A percentile compares a stretch with the other conserved stretches of the same genome.
Evolutionary conservation across 1,139 yeast genomes (phyloP).

Genomic region (Saccharomyces hybrid): DNA sequence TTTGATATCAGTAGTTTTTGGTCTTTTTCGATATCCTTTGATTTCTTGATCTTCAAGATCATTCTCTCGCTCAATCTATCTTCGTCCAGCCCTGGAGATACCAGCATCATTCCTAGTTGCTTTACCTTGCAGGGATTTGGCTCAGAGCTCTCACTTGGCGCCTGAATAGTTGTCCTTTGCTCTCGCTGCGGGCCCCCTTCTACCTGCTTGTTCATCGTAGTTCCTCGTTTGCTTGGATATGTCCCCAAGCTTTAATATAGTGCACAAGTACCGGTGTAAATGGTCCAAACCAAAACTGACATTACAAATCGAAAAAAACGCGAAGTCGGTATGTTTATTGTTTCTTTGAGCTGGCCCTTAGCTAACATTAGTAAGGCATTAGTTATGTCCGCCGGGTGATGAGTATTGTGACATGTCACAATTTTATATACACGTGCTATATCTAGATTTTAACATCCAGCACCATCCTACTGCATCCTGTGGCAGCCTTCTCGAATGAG

Average conservation of each 20-base stretch:
- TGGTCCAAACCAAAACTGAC: neutral
- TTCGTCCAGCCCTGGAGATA: constrained; percentile 36
- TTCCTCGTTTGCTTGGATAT: neutral
- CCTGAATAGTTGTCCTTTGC: neutral
- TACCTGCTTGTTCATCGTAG: neutral
- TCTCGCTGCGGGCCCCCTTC: neutral
- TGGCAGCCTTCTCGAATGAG: neutral
- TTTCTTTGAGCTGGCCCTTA: neutral
- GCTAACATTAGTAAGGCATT: neutral
- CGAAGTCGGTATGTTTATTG: neutral
- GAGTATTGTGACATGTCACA: neutral
- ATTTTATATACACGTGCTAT: neutral
- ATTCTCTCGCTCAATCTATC: constrained; percentile 29
- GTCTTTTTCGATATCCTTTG: constrained; percentile 31
- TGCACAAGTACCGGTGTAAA: neutral
- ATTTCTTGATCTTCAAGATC: constrained; percentile 30
- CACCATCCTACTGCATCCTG: neutral
- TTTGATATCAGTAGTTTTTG: constrained; percentile 25
- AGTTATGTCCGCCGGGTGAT: neutral
- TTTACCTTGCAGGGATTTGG: neutral
- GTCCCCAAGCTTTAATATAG: neutral
- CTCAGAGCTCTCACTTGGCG: too few relatives aligned
- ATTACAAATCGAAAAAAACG: neutral
- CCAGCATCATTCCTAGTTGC: constrained; percentile 30
- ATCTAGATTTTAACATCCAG: neutral